These are phyloP conservation scores for Hyphopichia wangnamkhiaoensis DNA, from an alignment of 1,139 yeast genomes.

Conservation along the genomic window DNA sequence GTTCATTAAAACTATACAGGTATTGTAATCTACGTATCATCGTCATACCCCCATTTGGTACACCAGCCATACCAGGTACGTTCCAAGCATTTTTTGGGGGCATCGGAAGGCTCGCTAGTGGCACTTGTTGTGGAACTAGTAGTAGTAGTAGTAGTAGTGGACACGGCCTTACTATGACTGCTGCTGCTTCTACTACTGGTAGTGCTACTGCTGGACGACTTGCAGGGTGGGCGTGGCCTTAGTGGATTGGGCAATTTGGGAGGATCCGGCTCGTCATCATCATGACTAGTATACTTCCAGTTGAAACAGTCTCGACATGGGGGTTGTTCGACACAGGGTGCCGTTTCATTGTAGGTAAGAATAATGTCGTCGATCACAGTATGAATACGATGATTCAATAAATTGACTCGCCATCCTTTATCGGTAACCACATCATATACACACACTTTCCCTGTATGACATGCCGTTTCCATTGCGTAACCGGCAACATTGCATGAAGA, in stretches of 20 bases:
- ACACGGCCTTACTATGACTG: no score
- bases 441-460: constrained; percentile 91
- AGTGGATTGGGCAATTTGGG: constrained; percentile 43
- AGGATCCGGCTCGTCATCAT: constrained; percentile 41
- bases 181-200: no score
- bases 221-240: constrained; percentile 19
- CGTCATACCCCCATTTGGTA: constrained; percentile 36
- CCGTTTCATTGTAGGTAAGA: constrained; percentile 70
- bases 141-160: constrained; percentile 7
- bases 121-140: constrained; percentile 14
- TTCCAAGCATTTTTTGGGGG: constrained; percentile 39
- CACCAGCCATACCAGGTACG: constrained; percentile 55
- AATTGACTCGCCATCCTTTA: constrained; percentile 86
- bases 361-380: constrained; percentile 87
- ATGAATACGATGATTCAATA: constrained; percentile 87
- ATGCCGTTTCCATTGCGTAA: constrained; percentile 95
- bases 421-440: constrained; percentile 89
- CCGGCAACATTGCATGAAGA: constrained; percentile 91
- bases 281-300: constrained; percentile 76
- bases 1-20: background rate
- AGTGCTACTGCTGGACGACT: constrained; percentile 7
- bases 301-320: constrained; percentile 88
- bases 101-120: constrained; percentile 13
- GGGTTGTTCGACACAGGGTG: constrained; percentile 71
- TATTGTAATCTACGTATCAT: constrained; percentile 7